A percentile compares a stretch with the other conserved stretches of the same genome.
phyloP scores from a whole-genome alignment of 164 flowering plant genomes.

The Vitis vinifera region ASM3070453v1 NC_081807.1:53501-54000 shows the following conservation, averaged over 20 bases:
- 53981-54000: slow-evolving; percentile 51
- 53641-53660: slow-evolving; percentile 55
- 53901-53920: slow-evolving; percentile 59
- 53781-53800: slow-evolving; percentile 55
- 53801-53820: slow-evolving; percentile 42
- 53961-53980: slow-evolving; percentile 52
- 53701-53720: slow-evolving; percentile 56
- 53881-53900: slow-evolving; percentile 52
- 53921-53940: slow-evolving; percentile 45
- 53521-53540: slow-evolving; percentile 24
- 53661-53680: slow-evolving; percentile 35
- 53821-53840: slow-evolving; percentile 43
- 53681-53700: slow-evolving; percentile 30
- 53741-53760: slow-evolving; percentile 37
- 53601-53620: slow-evolving; percentile 47
- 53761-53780: slow-evolving; percentile 43
- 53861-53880: slow-evolving; percentile 49
- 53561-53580: slow-evolving; percentile 29
- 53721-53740: slow-evolving; percentile 67
- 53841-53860: slow-evolving; percentile 39
- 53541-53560: slow-evolving; percentile 41
- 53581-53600: slow-evolving; percentile 31
- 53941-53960: slow-evolving; percentile 48
- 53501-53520: slow-evolving; percentile 31
- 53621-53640: slow-evolving; percentile 70